These are phyloP conservation scores for Mortierella sp. DNA, from an alignment of 371 early-diverging fungal genomes.

Conservation along the genomic window DNA sequence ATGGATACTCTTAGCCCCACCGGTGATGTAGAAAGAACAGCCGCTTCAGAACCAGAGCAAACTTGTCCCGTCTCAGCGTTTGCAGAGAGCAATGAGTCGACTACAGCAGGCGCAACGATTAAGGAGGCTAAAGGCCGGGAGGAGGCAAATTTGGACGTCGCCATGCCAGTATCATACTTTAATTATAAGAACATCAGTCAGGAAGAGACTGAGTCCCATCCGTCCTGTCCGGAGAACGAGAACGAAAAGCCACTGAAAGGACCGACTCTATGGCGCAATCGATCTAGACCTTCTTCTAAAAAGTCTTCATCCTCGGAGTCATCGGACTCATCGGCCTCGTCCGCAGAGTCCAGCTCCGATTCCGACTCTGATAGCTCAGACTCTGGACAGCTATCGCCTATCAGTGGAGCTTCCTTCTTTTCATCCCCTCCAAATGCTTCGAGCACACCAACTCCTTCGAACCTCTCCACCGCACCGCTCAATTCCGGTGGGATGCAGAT, in stretches of 20 bases:
- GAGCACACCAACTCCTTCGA: background rate
- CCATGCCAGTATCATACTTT: conserved; percentile 26
- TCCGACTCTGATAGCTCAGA: conserved; percentile 16
- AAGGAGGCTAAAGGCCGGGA: too few species aligned
- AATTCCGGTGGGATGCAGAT: conserved; percentile 35
- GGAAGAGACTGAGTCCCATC: conserved; percentile 2
- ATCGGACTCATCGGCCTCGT: conserved; percentile 10
- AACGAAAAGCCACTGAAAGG: background rate
- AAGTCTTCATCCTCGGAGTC: conserved; percentile 10
- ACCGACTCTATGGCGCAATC: background rate
- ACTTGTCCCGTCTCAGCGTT: too few species aligned
- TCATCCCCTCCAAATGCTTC: conserved; percentile 7
- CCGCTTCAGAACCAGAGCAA: too few species aligned
- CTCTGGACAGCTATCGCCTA: conserved; percentile 19
- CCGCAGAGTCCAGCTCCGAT: conserved; percentile 5
- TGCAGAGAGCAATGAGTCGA: too few species aligned
- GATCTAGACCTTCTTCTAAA: background rate
- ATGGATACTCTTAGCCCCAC: too few species aligned
- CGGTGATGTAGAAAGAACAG: too few species aligned
- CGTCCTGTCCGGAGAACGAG: conserved; percentile 5
- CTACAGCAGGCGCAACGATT: too few species aligned
- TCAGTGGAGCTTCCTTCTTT: conserved; percentile 28
- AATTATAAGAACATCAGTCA: conserved; percentile 9
- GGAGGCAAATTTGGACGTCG: too few species aligned
- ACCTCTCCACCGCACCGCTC: conserved; percentile 2